Conservation (phyloP, 768 basidiomycete species). For the Boletellus sp. region DNA sequence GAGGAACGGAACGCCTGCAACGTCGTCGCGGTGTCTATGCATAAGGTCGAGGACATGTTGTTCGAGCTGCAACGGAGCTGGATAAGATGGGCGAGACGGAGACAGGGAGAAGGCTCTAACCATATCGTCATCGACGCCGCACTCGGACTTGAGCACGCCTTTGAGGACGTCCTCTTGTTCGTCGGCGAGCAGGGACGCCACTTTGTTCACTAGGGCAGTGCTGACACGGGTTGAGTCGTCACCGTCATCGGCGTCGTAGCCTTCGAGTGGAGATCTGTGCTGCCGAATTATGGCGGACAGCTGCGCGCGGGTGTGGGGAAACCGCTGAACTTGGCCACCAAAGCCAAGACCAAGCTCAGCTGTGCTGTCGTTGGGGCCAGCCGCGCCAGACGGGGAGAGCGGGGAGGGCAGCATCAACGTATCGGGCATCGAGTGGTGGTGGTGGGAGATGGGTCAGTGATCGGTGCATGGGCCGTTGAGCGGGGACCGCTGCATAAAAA, state of each 20-base stretch:
- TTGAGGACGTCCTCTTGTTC: conserved; percentile 91
- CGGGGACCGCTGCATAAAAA: conserved; percentile 17
- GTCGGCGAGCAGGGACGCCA: conserved; percentile 67
- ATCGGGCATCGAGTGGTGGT: conserved; percentile 23
- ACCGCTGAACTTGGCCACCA: conserved; percentile 39
- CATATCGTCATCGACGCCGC: conserved; percentile 64
- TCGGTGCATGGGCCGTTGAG: conserved; percentile 22
- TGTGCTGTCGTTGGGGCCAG: conserved; percentile 17
- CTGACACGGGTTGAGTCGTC: conserved; percentile 55
- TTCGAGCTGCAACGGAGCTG: conserved; percentile 55
- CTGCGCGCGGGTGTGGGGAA: conserved; percentile 82
- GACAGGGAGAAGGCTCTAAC: conserved; percentile 39
- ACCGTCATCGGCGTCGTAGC: conserved; percentile 55
- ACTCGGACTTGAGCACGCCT: conserved; percentile 62
- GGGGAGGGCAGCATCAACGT: conserved; percentile 21
- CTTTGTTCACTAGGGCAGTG: conserved; percentile 60
- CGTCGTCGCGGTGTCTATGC: conserved; percentile 90
- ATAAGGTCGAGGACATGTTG: conserved; percentile 90
- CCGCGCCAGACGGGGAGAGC: conserved; percentile 5
- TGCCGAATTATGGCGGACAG: conserved; percentile 70
- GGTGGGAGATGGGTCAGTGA: conserved; percentile 17
- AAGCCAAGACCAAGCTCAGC: conserved; percentile 15
- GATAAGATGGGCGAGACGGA: conserved; percentile 17
- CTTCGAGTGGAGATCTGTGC: conserved; percentile 54
- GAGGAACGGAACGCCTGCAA: conserved; percentile 76